These are phyloP conservation scores for Pyrus betulifolia DNA, from an alignment of 306 rosid species.

Conservation along the genomic window DNA sequence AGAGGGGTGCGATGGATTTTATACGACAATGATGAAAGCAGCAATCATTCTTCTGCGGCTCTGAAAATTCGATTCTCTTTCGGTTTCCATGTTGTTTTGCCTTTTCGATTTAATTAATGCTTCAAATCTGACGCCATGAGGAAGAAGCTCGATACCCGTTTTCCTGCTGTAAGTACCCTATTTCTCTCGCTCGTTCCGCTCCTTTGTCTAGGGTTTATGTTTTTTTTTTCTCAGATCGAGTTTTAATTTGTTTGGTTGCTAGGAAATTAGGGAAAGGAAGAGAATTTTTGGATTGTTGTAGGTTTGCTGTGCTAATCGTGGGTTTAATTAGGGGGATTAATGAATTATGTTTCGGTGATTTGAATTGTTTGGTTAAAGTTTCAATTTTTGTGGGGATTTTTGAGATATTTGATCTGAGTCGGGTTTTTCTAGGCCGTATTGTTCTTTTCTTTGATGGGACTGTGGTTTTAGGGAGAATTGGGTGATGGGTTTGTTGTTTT, in stretches of 20 bases:
- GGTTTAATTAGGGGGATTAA: neutral
- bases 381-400: neutral
- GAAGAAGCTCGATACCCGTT: conserved; percentile 97
- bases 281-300: neutral
- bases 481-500: neutral
- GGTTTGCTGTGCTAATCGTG: neutral
- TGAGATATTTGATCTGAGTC: neutral
- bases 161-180: conserved; percentile 75
- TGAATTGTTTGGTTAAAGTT: neutral
- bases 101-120: conserved; percentile 10
- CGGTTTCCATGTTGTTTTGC: conserved; percentile 6
- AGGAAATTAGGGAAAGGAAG: neutral
- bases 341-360: neutral
- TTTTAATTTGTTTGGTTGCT: conserved; percentile 6
- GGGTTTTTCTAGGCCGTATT: neutral
- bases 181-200: neutral
- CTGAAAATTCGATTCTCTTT: conserved; percentile 21
- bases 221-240: neutral
- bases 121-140: conserved; percentile 58
- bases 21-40: conserved; percentile 13
- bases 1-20: conserved; percentile 36
- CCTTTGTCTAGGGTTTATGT: neutral
- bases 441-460: neutral
- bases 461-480: neutral
- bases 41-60: conserved; percentile 23